Evolutionary conservation across 441 rosid species (phyloP), one percentile per base, ranked within the genome.

Genomic region (Croton laevigatus): DNA sequence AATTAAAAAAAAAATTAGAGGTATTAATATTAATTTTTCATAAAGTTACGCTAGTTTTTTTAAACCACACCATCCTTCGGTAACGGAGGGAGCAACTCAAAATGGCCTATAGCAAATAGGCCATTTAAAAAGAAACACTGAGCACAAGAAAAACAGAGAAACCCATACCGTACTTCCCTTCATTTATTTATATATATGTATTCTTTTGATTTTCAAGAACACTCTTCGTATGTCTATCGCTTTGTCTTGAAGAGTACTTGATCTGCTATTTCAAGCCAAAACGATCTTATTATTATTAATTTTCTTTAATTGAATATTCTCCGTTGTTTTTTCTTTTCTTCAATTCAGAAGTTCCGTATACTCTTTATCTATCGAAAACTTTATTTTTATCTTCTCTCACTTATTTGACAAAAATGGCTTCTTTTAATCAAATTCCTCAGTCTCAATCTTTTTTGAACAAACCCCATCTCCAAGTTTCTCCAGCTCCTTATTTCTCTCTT

Each of bases 381-480:
- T 10, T 57, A 59, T 0, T 61, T 58, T 34, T 3, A 22, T 13
- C 58, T 38, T 16, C 7, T 12, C 2, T 22, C 17, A 73, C 20
- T 51, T 36, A 51, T 49, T 73, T 20, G 57, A 45, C 59, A 45
- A 75, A 48, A 20, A 91, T 91, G 98, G 93, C 91, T 75, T 89
- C 93, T 60, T 67, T 83, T 51, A 67, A 88, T 68, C 80, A 85
- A 27, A 72, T 82, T 72, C 83, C 88, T 49, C 83, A 80, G 37
- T 80, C 91, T 63, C 72, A 79, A 36, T 83, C 84, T 55, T 52
- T 83, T 36, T 63, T 84, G 61, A 82, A 70, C 69, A 84, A 72
- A 45, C 51, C 88, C 81, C 84, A 68, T 19, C 70, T 80, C 65
- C 42, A 68, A 46, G 54, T 46, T 51, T 46, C 62, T 5, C 65